A percentile compares a stretch with the other conserved stretches of the same genome.
phyloP scores from a whole-genome alignment of 139 green algal species.

The Chloropicon primus region DNA sequence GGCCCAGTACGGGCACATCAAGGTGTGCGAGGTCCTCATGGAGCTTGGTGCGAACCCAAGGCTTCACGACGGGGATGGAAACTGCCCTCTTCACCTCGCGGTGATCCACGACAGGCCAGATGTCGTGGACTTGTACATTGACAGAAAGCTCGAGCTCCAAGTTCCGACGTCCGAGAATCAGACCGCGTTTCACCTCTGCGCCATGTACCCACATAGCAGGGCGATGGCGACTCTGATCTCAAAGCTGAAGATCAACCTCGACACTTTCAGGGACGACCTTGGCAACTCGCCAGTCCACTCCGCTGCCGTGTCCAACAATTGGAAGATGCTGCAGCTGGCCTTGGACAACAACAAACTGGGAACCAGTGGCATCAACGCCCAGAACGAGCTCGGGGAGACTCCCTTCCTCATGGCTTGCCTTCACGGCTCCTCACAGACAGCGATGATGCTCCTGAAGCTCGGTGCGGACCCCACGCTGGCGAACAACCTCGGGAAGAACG shows the following conservation, averaged over 20 bases:
- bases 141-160: neutral
- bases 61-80: conserved; percentile 7
- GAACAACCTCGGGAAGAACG: conserved; percentile 3
- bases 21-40: conserved; percentile 16
- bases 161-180: neutral
- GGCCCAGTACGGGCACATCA: conserved; percentile 15
- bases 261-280: conserved; percentile 8
- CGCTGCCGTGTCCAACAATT: conserved; percentile 13
- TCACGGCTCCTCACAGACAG: conserved; percentile 3
- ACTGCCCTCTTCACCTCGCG: conserved; percentile 11
- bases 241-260: neutral
- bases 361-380: conserved; percentile 6
- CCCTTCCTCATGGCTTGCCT: conserved; percentile 5
- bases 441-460: conserved; percentile 14
- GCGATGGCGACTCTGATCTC: conserved; percentile 13
- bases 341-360: conserved; percentile 9
- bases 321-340: conserved; percentile 8
- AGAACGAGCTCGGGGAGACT: conserved; percentile 4
- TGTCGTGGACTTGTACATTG: conserved; percentile 13
- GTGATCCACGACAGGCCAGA: conserved; percentile 6
- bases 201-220: conserved; percentile 7
- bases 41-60: conserved; percentile 13
- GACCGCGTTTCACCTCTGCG: conserved; percentile 8
- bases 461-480: conserved; percentile 11
- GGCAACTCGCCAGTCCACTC: conserved; percentile 21